phyloP scores from a whole-genome alignment of 306 rosid genomes.

The Ochetophila trinervis region DNA sequence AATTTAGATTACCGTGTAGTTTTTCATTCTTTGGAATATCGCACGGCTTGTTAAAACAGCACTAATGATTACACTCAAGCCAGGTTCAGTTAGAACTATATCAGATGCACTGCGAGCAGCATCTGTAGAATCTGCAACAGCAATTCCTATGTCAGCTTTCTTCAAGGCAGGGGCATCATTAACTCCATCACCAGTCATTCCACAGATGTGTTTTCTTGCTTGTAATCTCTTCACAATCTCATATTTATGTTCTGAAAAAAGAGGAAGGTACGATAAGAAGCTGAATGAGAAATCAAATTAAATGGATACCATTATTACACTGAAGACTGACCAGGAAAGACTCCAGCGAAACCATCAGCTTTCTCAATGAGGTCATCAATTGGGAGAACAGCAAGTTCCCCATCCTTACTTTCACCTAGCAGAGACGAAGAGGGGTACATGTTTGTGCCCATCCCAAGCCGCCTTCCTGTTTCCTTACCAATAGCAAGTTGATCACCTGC shows the following conservation, averaged over 20 bases:
- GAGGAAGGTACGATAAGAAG: constrained; percentile 6
- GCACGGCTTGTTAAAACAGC: constrained; percentile 79
- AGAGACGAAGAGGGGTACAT: constrained; percentile 81
- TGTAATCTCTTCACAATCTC: constrained; percentile 74
- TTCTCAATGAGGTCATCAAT: constrained; percentile 74
- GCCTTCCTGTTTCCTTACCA: constrained; percentile 75
- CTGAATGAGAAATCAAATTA: not conserved
- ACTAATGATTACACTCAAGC: constrained; percentile 75
- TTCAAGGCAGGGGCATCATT: constrained; percentile 79
- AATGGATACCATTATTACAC: not conserved
- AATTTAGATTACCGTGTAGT: constrained; percentile 55
- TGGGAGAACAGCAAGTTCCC: constrained; percentile 35
- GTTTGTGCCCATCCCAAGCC: constrained; percentile 79
- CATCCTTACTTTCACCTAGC: constrained; percentile 51
- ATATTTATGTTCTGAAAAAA: constrained; percentile 60
- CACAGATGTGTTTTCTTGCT: constrained; percentile 66
- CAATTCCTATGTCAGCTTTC: constrained; percentile 81
- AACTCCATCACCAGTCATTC: constrained; percentile 87
- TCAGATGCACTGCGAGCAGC: constrained; percentile 78
- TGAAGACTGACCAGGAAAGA: constrained; percentile 62
- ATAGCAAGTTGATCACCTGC: constrained; percentile 79
- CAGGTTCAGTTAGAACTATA: constrained; percentile 76
- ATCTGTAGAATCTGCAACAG: constrained; percentile 72
- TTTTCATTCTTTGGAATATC: constrained; percentile 75
- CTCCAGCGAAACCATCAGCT: constrained; percentile 84